Evolutionary conservation across 306 rosid species (phyloP).

Genomic region (Ochetophila trinervis): DNA sequence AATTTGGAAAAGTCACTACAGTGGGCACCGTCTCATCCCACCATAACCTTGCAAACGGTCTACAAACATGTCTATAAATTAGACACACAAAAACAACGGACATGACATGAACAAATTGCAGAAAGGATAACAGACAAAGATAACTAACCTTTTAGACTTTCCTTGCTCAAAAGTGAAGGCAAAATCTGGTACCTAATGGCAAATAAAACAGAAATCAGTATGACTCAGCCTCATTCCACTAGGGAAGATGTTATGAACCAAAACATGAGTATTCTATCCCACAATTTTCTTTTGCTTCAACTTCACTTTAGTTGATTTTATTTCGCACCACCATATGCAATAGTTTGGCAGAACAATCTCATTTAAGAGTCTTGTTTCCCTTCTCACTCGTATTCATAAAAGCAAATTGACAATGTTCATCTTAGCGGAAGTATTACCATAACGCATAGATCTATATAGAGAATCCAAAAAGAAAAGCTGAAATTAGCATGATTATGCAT

Average conservation of each 20-base stretch:
- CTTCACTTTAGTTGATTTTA: too few species aligned
- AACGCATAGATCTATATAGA: too few species aligned
- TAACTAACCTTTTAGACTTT: conserved; percentile 68
- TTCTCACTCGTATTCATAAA: too few species aligned
- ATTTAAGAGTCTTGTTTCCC: too few species aligned
- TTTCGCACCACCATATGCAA: too few species aligned
- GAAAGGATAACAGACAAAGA: conserved; percentile 16
- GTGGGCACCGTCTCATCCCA: conserved; percentile 97
- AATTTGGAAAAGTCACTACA: conserved; percentile 67
- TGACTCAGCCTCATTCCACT: background rate
- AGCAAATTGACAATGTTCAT: too few species aligned
- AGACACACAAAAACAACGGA: conserved; percentile 1
- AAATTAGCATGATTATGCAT: too few species aligned
- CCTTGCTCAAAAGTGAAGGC: conserved; percentile 66
- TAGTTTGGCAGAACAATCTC: too few species aligned
- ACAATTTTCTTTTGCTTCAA: background rate
- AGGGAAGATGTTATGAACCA: background rate
- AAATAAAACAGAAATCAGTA: background rate
- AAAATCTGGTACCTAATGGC: conserved; percentile 71
- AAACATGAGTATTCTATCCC: too few species aligned
- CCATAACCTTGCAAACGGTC: conserved; percentile 90
- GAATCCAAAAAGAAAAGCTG: too few species aligned
- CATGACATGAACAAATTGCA: conserved; percentile 2
- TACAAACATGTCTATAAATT: conserved; percentile 15
- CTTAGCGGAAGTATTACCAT: too few species aligned